phyloP scores from a whole-genome alignment of 208 protist genomes.

The Acanthamoeba culbertsoni region DNA sequence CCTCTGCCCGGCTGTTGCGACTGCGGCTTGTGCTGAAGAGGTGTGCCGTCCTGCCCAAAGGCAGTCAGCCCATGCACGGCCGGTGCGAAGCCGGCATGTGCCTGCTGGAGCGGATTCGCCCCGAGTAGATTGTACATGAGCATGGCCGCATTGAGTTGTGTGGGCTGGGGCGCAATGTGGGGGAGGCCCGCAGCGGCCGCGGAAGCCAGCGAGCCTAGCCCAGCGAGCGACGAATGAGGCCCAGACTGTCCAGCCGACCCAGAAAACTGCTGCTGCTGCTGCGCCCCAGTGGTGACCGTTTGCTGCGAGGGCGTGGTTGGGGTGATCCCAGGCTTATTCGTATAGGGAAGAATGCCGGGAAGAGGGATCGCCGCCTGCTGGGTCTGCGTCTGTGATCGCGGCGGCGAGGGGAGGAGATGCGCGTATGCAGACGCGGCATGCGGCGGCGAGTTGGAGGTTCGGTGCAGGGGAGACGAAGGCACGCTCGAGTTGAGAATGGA shows the following conservation, averaged over 20 bases:
- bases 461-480: not conserved
- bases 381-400: not conserved
- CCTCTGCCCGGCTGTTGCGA: not conserved
- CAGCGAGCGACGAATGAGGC: not conserved
- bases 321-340: not conserved
- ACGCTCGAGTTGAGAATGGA: not conserved
- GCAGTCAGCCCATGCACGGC: not conserved
- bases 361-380: not conserved
- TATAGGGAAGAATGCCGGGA: conserved; percentile 5
- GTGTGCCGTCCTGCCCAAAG: not conserved
- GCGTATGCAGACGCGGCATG: not conserved
- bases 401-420: not conserved
- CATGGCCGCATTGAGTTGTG: not conserved
- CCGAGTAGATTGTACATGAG: conserved; percentile 7
- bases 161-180: not conserved
- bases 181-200: not conserved
- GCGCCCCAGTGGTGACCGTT: too few relatives aligned
- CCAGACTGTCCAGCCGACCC: too few relatives aligned
- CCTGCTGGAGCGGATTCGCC: not conserved
- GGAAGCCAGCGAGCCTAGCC: not conserved
- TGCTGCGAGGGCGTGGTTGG: too few relatives aligned
- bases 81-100: not conserved
- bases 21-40: not conserved
- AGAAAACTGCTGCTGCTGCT: too few relatives aligned
- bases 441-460: not conserved